Evolutionary conservation across 1,284 basidiomycete species (phyloP).

Genomic region (Apiotrichum montevideense): DNA sequence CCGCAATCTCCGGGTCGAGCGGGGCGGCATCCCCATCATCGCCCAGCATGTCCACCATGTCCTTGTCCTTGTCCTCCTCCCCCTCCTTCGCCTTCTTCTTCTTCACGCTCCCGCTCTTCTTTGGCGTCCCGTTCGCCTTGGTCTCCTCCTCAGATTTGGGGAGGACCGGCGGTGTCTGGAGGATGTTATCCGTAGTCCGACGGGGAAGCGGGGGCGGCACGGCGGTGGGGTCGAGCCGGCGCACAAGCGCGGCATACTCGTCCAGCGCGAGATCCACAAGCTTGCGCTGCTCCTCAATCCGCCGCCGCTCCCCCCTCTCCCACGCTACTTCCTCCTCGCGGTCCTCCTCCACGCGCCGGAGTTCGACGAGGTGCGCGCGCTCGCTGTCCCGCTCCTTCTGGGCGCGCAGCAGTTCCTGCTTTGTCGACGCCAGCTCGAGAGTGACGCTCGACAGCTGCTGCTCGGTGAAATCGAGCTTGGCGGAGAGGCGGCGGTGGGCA

Average conservation of each 20-base stretch:
- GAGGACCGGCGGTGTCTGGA: slow-evolving; percentile 17
- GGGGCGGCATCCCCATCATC: not conserved
- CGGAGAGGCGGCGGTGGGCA: slow-evolving; percentile 44
- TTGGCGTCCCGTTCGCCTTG: not conserved
- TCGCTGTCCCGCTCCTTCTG: slow-evolving; percentile 55
- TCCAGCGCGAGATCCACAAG: slow-evolving; percentile 42
- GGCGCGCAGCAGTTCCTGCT: slow-evolving; percentile 55
- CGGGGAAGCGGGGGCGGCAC: slow-evolving; percentile 30
- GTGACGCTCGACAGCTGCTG: slow-evolving; percentile 24
- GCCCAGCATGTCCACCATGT: not conserved
- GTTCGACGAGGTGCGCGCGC: slow-evolving; percentile 28
- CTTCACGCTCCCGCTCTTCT: not conserved
- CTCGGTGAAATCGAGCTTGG: slow-evolving; percentile 44
- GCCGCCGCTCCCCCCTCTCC: slow-evolving; percentile 37
- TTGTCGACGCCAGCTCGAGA: slow-evolving; percentile 48
- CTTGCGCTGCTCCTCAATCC: slow-evolving; percentile 42
- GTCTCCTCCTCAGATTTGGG: not conserved
- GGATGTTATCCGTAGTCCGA: slow-evolving; percentile 15
- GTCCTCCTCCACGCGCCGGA: slow-evolving; percentile 53
- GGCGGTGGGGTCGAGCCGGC: slow-evolving; percentile 34
- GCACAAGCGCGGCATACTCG: slow-evolving; percentile 38
- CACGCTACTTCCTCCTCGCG: slow-evolving; percentile 53
- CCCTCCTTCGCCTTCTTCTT: slow-evolving; percentile 1
- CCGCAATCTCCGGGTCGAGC: not conserved
- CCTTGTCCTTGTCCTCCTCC: not conserved